These are phyloP conservation scores for Cinnamomum micranthum DNA, from an alignment of 164 flowering plant species.

Conservation along the genomic window DNA sequence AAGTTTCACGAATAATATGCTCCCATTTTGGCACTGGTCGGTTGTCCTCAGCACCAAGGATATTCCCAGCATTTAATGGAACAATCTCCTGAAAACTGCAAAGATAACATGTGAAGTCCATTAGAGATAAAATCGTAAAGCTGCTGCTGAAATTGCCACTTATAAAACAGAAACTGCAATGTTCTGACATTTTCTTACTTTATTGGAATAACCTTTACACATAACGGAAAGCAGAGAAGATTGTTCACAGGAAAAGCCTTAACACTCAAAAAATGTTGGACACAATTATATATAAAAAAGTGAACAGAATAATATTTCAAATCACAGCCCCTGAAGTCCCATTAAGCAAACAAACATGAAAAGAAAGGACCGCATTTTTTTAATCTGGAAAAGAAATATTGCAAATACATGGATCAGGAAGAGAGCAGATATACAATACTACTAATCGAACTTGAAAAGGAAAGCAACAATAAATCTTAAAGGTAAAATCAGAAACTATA, in stretches of 20 bases:
- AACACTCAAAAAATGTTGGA: background rate
- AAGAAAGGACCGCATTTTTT: no score
- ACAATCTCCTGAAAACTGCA: conserved; percentile 92
- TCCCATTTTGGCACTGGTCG: conserved; percentile 86
- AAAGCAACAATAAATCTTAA: background rate
- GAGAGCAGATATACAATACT: background rate
- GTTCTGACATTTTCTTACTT: background rate
- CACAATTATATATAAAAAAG: background rate
- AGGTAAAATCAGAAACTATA: background rate
- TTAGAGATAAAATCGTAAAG: background rate
- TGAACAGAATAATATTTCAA: no score
- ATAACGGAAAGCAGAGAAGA: background rate
- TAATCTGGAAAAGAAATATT: background rate
- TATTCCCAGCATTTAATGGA: conserved; percentile 91
- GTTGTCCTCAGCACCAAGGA: conserved; percentile 86
- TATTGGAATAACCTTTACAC: background rate
- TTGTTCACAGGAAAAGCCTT: background rate
- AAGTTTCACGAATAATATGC: conserved; percentile 64
- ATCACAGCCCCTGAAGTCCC: background rate
- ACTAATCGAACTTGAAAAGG: no score
- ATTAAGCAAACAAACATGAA: no score
- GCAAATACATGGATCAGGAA: background rate
- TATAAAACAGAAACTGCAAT: background rate
- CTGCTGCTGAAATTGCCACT: background rate
- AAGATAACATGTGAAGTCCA: conserved; percentile 5